Conservation (phyloP, 164 flowering plant species). For the Malania oleifera region DNA sequence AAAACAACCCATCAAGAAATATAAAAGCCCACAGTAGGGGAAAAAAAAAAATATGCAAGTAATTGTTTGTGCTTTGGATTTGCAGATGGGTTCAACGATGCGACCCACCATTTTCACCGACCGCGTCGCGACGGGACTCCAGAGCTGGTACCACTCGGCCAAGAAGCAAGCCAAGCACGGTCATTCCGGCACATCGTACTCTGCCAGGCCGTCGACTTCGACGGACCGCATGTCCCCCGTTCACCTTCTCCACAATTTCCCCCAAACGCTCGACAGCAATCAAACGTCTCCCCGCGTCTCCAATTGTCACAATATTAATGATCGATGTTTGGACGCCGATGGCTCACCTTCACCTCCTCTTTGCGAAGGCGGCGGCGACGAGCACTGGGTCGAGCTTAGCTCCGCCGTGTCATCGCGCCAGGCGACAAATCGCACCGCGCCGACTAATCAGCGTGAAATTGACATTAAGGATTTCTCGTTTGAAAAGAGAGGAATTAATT, state of each 20-base stretch:
- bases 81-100: slow-evolving; percentile 59
- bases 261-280: slow-evolving; percentile 15
- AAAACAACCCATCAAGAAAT: no score
- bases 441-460: no score
- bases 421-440: background rate
- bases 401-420: no score
- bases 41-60: no score
- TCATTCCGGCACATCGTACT: slow-evolving; percentile 25
- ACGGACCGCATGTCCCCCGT: slow-evolving; percentile 39
- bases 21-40: no score
- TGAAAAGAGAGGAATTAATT: no score
- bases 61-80: no score
- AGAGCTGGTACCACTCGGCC: slow-evolving; percentile 39
- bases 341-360: slow-evolving; percentile 8
- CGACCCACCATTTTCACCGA: slow-evolving; percentile 48
- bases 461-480: no score
- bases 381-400: background rate
- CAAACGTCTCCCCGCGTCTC: slow-evolving; percentile 22
- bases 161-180: slow-evolving; percentile 31
- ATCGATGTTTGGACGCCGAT: slow-evolving; percentile 23
- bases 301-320: slow-evolving; percentile 17
- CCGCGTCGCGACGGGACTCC: slow-evolving; percentile 41
- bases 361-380: background rate
- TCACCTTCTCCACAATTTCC: slow-evolving; percentile 32
- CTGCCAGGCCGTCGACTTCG: slow-evolving; percentile 43